A percentile compares a stretch with the other conserved stretches of the same genome.
Conservation (phyloP, 2,329 filamentous ascomycete species). For the Sarocladium kiliense region DNA sequence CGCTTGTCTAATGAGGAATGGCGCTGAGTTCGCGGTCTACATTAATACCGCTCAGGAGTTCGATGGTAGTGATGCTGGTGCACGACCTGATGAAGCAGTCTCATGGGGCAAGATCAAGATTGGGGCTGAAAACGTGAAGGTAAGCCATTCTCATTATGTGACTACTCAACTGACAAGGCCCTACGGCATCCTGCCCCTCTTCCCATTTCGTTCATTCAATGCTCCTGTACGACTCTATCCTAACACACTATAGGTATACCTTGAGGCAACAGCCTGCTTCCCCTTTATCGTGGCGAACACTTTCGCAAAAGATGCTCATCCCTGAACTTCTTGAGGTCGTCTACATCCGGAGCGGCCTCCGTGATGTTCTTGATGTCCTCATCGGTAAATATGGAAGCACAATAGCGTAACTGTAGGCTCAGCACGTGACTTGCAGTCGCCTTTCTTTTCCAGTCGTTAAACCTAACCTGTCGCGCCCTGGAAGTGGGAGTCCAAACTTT, state of each 20-base stretch:
- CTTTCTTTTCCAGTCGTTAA: too few relatives aligned
- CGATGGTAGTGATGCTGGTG: slow-evolving; percentile 93
- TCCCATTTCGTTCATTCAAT: not conserved
- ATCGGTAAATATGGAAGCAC: too few relatives aligned
- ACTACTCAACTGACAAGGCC: not conserved
- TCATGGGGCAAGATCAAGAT: slow-evolving; percentile 98
- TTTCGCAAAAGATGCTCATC: slow-evolving; percentile 51
- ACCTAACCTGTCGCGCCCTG: too few relatives aligned
- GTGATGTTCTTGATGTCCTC: too few relatives aligned
- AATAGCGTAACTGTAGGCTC: too few relatives aligned
- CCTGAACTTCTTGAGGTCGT: not conserved
- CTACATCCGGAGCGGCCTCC: too few relatives aligned
- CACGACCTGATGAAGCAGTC: slow-evolving; percentile 90
- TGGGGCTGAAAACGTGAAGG: slow-evolving; percentile 85
- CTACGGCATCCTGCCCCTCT: too few relatives aligned
- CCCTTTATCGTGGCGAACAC: slow-evolving; percentile 63
- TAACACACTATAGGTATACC: slow-evolving; percentile 45
- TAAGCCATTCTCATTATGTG: slow-evolving; percentile 29
- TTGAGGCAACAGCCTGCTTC: slow-evolving; percentile 60
- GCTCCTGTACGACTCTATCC: not conserved
- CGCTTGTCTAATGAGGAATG: slow-evolving; percentile 94
- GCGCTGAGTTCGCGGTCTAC: slow-evolving; percentile 93
- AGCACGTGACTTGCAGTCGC: too few relatives aligned
- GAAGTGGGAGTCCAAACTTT: too few relatives aligned
- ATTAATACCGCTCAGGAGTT: slow-evolving; percentile 98